Base-by-base conservation (phyloP, 208 protist species). In the Balamuthia mandrillaris region DNA sequence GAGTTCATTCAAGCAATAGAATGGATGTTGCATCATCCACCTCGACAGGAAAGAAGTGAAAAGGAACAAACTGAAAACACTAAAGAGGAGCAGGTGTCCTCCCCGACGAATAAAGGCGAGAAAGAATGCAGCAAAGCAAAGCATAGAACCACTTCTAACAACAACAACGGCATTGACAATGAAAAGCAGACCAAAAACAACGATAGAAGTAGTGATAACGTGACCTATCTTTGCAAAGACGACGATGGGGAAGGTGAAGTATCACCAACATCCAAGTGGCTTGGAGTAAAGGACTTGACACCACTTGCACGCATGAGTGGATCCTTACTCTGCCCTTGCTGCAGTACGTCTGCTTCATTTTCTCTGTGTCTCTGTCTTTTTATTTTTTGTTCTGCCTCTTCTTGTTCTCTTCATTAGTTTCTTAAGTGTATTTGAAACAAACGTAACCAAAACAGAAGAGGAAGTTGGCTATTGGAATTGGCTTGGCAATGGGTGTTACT, bases 391-490 rank as follows among this genome's bases (percentile, higher is more conserved):
- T 37, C 3, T 37, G 4, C 12, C 31, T 68, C 7, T 37, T 37
- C 60, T 10, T 3, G 3, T 41, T 37, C 4, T 37, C 5, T 45
- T 3, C 33, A 39, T 3, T 37, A 45, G 12, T 68, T 5, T 7
- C 52, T 60, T 27, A 60, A 7, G 31, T 60, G n/a, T n/a, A n/a
- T n/a, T n/a, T n/a, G n/a, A n/a, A n/a, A n/a, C n/a, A n/a, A 18
- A 18, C 52, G 52, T 16, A 3, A 27, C 31, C 24, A 60, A 18
- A 60, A 18, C 60, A 68, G 60, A 68, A 24, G 9, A 68, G 33
- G 44, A 68, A n/a, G 60, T 68, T 29, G 60, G 60, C n/a, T 68
- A 68, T 41, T 68, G 60, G 60, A 68, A 68, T 37, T 68, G 60
- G 60, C 35, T 68, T 29, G 60, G 60, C 33, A 68, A 68, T 37